Evolutionary conservation across 2,329 filamentous ascomycete genomes (phyloP).

Genomic region (Cadophora malorum): DNA sequence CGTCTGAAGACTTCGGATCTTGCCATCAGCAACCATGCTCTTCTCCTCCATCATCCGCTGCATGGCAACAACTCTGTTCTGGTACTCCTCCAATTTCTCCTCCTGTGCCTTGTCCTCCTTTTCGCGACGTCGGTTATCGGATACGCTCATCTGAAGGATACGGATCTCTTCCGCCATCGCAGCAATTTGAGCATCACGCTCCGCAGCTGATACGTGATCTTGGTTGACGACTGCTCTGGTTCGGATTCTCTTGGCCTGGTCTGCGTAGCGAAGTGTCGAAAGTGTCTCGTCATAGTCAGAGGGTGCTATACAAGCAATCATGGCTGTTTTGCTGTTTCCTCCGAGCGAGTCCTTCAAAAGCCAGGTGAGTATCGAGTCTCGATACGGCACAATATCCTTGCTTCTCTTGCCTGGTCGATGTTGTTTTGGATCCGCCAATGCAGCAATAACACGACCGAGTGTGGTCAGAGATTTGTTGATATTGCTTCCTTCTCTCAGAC

Average conservation of each 20-base stretch:
- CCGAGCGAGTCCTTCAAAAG: conserved; percentile 94
- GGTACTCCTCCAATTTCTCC: conserved; percentile 91
- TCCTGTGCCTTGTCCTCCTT: conserved; percentile 74
- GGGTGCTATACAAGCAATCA: conserved; percentile 97
- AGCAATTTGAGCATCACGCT: conserved; percentile 91
- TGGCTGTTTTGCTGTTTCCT: conserved; percentile 97
- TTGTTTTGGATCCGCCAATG: conserved; percentile 75
- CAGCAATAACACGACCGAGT: conserved; percentile 92
- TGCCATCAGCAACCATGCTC: conserved; percentile 87
- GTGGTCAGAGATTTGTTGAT: conserved; percentile 99
- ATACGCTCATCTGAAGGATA: conserved; percentile 76
- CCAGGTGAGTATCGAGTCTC: conserved; percentile 85
- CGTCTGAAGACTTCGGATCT: conserved; percentile 87
- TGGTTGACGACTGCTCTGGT: conserved; percentile 95
- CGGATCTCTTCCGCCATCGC: conserved; percentile 97
- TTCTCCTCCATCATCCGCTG: conserved; percentile 97
- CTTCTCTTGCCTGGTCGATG: conserved; percentile 62
- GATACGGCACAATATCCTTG: conserved; percentile 84
- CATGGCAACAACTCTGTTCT: conserved; percentile 86
- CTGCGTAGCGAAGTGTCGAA: conserved; percentile 93
- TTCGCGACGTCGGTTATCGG: conserved; percentile 70
- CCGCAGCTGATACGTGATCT: conserved; percentile 88
- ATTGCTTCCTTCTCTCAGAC: conserved; percentile 92
- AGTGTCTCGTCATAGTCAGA: conserved; percentile 97
- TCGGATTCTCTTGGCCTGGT: conserved; percentile 96